Conservation (phyloP, 2,329 filamentous ascomycete genomes). For the Penicillium palitans region DNA sequence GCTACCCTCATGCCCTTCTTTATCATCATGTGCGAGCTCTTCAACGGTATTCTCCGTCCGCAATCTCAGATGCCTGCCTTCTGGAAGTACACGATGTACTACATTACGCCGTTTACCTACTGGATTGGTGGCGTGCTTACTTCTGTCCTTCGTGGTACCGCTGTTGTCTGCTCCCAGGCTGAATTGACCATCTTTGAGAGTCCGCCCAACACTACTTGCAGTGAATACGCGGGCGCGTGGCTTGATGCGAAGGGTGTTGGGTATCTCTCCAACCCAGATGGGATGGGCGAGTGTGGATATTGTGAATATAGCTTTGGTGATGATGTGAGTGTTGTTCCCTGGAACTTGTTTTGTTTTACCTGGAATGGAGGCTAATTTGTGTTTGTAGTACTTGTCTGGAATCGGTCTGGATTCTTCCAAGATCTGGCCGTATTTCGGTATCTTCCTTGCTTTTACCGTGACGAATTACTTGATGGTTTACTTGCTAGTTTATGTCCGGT, state of each 20-base stretch:
- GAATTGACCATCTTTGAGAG: constrained; percentile 71
- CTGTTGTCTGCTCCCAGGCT: constrained; percentile 60
- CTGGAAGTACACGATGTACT: constrained; percentile 78
- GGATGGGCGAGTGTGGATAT: constrained; percentile 69
- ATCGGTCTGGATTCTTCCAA: constrained; percentile 35
- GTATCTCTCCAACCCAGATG: constrained; percentile 65
- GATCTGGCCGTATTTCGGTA: constrained; percentile 39
- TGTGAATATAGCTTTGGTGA: constrained; percentile 64
- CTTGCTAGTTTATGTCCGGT: constrained; percentile 35
- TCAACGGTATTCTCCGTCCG: constrained; percentile 84
- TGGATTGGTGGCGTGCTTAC: constrained; percentile 77
- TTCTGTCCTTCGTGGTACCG: constrained; percentile 67
- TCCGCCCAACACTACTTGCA: constrained; percentile 66
- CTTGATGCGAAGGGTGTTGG: constrained; percentile 66
- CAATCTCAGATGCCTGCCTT: constrained; percentile 73
- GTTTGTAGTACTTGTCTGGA: constrained; percentile 31
- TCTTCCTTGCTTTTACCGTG: constrained; percentile 36
- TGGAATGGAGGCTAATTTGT: constrained; percentile 3
- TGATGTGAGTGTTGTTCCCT: constrained; percentile 28
- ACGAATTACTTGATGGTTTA: constrained; percentile 40
- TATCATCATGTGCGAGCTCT: constrained; percentile 78
- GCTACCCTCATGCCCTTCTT: constrained; percentile 79
- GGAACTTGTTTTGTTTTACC: too few relatives aligned
- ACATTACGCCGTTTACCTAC: constrained; percentile 82
- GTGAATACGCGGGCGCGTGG: constrained; percentile 70